Evolutionary conservation across 176 grass and related monocot genomes (phyloP), one percentile per base, ranked within the genome.

Genomic region (Zoysia japonica): DNA sequence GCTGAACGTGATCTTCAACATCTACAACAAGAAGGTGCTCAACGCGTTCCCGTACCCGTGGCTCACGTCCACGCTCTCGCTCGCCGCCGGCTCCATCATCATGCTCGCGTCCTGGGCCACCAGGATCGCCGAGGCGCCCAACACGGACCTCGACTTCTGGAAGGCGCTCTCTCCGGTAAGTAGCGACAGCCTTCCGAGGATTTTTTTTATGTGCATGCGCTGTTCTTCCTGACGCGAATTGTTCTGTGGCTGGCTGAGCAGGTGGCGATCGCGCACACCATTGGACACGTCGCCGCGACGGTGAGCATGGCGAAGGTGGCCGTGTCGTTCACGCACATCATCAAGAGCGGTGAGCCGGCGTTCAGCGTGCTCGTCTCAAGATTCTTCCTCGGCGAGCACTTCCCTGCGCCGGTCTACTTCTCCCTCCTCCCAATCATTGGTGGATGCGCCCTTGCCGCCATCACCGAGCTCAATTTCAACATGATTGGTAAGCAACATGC

Each of bases 271-370:
- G 95, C 92, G 76, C 95, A 97, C 83, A 94, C 95, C 2, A 97
- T 98, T 50, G 95, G 95, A 59, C 95, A 98, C 80, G 95, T 98
- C 62, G 92, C 95, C 49, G 95, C 95, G 70, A 98, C 90, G 28
- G 83, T 98, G 73, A 98, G 95, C 95, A 98, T 98, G 95, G 85
- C 90, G 3, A 98, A 98, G 89, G 95, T 98, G 75, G 92, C 92
- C 48, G 92, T 94, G 36, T 98, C 95, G 1, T 98, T 98, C 78
- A 98, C 95, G 52, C 95, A 94, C 79, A 98, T 98, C 82, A 98
- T 98, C 74, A 98, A 98, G 95, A 98, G 95, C 74, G 83, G 77
- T 1, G 95, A 98, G 83, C 95, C 92, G 74, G 95, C 95, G 9
- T 94, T 94, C 89, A 94, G 83, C 68, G 95, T 98, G n/a, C 9